Evolutionary conservation across 2,329 filamentous ascomycete species (phyloP).

Genomic region (Zymoseptoria pseudotritici): DNA sequence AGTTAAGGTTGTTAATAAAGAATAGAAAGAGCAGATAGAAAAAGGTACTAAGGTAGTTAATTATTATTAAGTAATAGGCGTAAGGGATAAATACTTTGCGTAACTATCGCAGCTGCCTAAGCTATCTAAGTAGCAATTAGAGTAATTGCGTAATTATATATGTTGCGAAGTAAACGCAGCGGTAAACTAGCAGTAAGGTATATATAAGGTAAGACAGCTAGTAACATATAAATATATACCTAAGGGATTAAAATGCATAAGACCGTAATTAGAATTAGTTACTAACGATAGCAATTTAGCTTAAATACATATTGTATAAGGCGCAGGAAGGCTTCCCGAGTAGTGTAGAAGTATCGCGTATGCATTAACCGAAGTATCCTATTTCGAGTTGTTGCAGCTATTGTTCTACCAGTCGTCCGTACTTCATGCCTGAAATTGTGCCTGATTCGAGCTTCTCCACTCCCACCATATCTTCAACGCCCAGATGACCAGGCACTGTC

Average conservation of each 20-base stretch:
- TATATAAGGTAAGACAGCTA: neutral
- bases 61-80: neutral
- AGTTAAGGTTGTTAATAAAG: neutral
- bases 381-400: too few species aligned
- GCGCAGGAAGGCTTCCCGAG: too few species aligned
- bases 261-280: neutral
- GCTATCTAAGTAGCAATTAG: neutral
- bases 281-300: neutral
- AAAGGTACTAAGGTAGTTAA: neutral
- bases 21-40: neutral
- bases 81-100: neutral
- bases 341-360: too few species aligned
- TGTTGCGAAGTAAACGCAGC: neutral
- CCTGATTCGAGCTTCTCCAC: neutral
- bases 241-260: neutral
- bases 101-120: neutral
- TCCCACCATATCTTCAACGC: neutral
- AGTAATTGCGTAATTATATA: neutral
- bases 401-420: too few species aligned
- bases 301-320: neutral
- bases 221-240: neutral
- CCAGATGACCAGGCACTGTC: neutral
- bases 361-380: too few species aligned
- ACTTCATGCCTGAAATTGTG: neutral
- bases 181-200: neutral